Evolutionary conservation across 352 stramenopile species (phyloP).

Genomic region (Plasmopara halstedii): DNA sequence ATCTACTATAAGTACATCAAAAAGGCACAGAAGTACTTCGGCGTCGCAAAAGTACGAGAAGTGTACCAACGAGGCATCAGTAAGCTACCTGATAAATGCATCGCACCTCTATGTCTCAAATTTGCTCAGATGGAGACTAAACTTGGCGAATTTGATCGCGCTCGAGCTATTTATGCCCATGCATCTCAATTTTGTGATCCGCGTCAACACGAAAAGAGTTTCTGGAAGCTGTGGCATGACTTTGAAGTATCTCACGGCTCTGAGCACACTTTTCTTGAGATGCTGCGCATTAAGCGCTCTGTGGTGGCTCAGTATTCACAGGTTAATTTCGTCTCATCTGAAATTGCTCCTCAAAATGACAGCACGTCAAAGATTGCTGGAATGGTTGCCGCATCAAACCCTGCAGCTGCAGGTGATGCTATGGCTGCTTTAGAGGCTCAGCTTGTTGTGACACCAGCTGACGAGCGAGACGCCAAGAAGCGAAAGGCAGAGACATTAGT

Average conservation of each 20-base stretch:
- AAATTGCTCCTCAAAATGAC: slow-evolving; percentile 55
- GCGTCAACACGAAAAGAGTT: slow-evolving; percentile 86
- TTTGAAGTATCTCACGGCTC: slow-evolving; percentile 94
- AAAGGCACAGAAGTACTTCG: slow-evolving; percentile 94
- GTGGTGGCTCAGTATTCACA: slow-evolving; percentile 95
- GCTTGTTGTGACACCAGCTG: slow-evolving; percentile 32
- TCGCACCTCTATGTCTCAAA: slow-evolving; percentile 90
- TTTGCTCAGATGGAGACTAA: slow-evolving; percentile 96
- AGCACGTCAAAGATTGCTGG: slow-evolving; percentile 23
- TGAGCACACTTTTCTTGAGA: slow-evolving; percentile 98
- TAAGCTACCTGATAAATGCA: slow-evolving; percentile 87
- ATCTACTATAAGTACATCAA: slow-evolving; percentile 94
- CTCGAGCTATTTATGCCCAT: slow-evolving; percentile 92
- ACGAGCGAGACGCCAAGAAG: slow-evolving; percentile 39
- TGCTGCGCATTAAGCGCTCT: slow-evolving; percentile 96
- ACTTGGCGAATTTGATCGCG: slow-evolving; percentile 95
- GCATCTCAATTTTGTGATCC: slow-evolving; percentile 97
- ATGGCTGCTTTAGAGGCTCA: slow-evolving; percentile 83
- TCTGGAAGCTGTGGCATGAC: slow-evolving; percentile 96
- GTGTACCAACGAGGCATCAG: slow-evolving; percentile 96
- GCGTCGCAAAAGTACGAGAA: slow-evolving; percentile 92
- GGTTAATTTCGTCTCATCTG: slow-evolving; percentile 95
- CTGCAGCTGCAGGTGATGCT: slow-evolving; percentile 53
- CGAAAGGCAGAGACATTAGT: slow-evolving; percentile 46
- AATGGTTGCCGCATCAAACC: slow-evolving; percentile 51